Base-by-base conservation (phyloP, 2,329 filamentous ascomycete species). In the Epichloe hybrida region DNA sequence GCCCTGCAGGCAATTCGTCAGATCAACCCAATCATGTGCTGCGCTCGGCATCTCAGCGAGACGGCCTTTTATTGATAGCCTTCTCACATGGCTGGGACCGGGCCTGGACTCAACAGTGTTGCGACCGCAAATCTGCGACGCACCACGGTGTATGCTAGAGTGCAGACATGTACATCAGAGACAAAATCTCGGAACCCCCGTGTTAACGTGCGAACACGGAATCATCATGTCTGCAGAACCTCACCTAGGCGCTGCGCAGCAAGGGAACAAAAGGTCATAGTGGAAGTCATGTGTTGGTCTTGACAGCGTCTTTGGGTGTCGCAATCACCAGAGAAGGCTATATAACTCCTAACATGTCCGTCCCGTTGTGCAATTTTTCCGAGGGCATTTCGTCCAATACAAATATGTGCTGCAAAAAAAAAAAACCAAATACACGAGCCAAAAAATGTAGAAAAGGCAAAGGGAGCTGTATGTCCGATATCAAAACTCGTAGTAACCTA, bases 11-110 rank as follows among this genome's bases (percentile, higher is more conserved):
- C n/a, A 47, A 23, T 46, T 40, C 40, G 5, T 9, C 41, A 3
- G 23, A 39, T 45, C 49, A 50, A 7, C 44, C 52, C 17, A 43
- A 48, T 34, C 17, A 40, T 48, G 44, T 63, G 61, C 15, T 63
- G 60, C 51, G 49, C 53, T 13, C 53, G 53, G 40, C 57, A 59
- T 15, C 54, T 62, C 31, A 55, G 58, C 50, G 54, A 57, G 27
- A 62, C 56, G 15, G 50, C 55, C 13, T 61, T 57, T 48, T 64
- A 55, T 23, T 53, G 49, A 52, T 3, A 42, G 5, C 35, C 27
- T 31, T 31, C 8, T 31, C 1, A 31, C 27, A 31, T 9, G 27
- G 27, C 8, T 31, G 27, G 27, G 27, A 4, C 11, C 27, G 3
- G 27, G 27, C 27, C 27, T 9, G 27, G 27, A 31, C 1, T 31